Percentiles rank a stretch among this genome's conserved stretches.
phyloP scores from a whole-genome alignment of 306 rosid genomes.

The Vigna nakashimae region DNA sequence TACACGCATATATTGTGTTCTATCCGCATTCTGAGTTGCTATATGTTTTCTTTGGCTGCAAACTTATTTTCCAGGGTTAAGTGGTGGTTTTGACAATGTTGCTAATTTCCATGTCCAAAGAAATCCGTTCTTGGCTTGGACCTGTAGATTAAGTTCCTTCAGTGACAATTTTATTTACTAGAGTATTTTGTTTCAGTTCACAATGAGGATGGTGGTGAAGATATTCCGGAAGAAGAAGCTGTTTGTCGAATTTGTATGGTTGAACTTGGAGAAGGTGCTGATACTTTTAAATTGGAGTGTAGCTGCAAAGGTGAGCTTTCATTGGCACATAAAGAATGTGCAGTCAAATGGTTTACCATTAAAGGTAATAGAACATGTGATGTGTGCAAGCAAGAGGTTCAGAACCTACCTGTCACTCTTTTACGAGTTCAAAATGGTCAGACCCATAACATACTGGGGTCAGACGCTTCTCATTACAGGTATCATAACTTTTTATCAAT shows the following conservation, averaged over 20 bases:
- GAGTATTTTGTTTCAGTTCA: slow-evolving; percentile 59
- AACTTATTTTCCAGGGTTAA: slow-evolving; percentile 6
- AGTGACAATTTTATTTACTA: slow-evolving; percentile 43
- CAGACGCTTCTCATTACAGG: slow-evolving; percentile 59
- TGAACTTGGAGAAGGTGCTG: slow-evolving; percentile 73
- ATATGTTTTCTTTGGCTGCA: background rate
- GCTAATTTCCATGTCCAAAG: slow-evolving; percentile 37
- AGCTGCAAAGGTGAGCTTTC: slow-evolving; percentile 96
- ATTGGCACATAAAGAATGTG: slow-evolving; percentile 81
- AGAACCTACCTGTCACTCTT: slow-evolving; percentile 81
- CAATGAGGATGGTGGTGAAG: slow-evolving; percentile 66
- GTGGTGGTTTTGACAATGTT: background rate
- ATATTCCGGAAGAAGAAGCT: slow-evolving; percentile 80
- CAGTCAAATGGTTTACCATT: slow-evolving; percentile 84
- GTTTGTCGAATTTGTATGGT: slow-evolving; percentile 86
- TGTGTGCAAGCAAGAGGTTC: slow-evolving; percentile 84
- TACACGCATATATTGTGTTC: background rate
- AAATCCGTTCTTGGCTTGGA: slow-evolving; percentile 31
- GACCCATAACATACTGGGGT: slow-evolving; percentile 41
- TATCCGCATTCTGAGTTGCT: background rate
- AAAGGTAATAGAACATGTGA: slow-evolving; percentile 89
- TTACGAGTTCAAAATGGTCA: slow-evolving; percentile 52
- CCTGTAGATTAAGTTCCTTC: slow-evolving; percentile 40
- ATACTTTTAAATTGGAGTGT: slow-evolving; percentile 83
- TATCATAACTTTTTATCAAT: slow-evolving; percentile 3